Evolutionary conservation across 768 basidiomycete genomes (phyloP).

Genomic region (Lepiota brunneoincarnata): DNA sequence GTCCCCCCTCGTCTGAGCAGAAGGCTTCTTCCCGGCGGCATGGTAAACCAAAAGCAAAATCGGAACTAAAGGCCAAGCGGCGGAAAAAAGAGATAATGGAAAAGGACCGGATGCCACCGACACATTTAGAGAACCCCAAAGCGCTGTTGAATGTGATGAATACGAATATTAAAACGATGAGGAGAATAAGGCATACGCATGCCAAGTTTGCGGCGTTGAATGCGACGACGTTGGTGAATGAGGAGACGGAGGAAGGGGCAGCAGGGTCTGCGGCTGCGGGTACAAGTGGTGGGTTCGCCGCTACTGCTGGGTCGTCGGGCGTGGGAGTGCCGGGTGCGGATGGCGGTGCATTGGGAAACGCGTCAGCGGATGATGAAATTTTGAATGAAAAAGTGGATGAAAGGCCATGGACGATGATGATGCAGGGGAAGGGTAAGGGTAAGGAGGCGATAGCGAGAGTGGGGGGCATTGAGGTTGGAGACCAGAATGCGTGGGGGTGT

Average conservation of each 20-base stretch:
- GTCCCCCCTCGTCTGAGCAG: too few relatives aligned
- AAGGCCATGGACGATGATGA: conserved; percentile 47
- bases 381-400: conserved; percentile 55
- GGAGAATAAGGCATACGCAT: conserved; percentile 71
- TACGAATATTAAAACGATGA: conserved; percentile 71
- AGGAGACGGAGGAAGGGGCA: conserved; percentile 35
- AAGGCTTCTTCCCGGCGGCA: too few relatives aligned
- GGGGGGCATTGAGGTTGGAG: conserved; percentile 54
- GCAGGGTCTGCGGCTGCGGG: conserved; percentile 22
- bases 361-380: conserved; percentile 32
- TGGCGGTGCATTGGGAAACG: conserved; percentile 20
- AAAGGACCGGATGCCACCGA: conserved; percentile 4
- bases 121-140: conserved; percentile 29
- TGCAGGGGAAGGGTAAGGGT: conserved; percentile 22
- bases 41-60: too few relatives aligned
- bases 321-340: conserved; percentile 19
- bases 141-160: conserved; percentile 72
- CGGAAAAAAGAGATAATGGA: conserved; percentile 9
- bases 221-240: conserved; percentile 26
- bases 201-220: conserved; percentile 63
- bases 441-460: conserved; percentile 10
- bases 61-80: conserved; percentile 12
- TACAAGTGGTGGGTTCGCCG: conserved; percentile 20
- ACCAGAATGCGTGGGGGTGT: conserved; percentile 59
- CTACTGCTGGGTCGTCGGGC: conserved; percentile 18